Conservation (phyloP, 257 asterid species). For the Avicennia marina region DNA sequence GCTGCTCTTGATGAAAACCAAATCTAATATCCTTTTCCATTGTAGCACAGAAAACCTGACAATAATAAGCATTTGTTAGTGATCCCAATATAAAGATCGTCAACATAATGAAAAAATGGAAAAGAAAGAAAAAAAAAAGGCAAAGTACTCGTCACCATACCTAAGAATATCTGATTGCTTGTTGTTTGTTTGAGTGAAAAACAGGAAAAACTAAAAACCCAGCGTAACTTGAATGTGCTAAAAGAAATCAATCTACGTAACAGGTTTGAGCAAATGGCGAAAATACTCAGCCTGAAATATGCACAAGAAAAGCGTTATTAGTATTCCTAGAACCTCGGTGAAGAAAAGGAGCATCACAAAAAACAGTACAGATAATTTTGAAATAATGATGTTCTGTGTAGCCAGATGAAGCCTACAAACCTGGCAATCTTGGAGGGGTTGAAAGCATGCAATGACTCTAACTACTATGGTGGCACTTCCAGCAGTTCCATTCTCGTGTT, state of each 20-base stretch:
- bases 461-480: slow-evolving; percentile 87
- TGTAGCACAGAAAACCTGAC: slow-evolving; percentile 47
- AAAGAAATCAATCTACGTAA: slow-evolving; percentile 66
- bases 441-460: slow-evolving; percentile 97
- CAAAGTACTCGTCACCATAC: background rate
- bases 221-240: slow-evolving; percentile 52
- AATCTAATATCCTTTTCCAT: slow-evolving; percentile 66
- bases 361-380: background rate
- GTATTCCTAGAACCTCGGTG: slow-evolving; percentile 5
- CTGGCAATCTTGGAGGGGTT: slow-evolving; percentile 99
- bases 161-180: slow-evolving; percentile 1
- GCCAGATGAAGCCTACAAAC: slow-evolving; percentile 26
- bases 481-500: slow-evolving; percentile 82
- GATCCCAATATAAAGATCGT: background rate
- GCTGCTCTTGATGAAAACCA: slow-evolving; percentile 38
- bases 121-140: background rate
- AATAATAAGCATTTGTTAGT: slow-evolving; percentile 11
- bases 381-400: background rate
- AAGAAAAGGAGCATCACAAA: background rate
- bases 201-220: slow-evolving; percentile 28
- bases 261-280: slow-evolving; percentile 89
- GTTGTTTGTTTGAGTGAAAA: slow-evolving; percentile 37
- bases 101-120: background rate
- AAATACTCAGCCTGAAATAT: slow-evolving; percentile 92
- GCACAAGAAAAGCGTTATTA: slow-evolving; percentile 18